Base-by-base conservation (phyloP, 192 early-diverging fungal genomes). In the Coemansia sp. region DNA sequence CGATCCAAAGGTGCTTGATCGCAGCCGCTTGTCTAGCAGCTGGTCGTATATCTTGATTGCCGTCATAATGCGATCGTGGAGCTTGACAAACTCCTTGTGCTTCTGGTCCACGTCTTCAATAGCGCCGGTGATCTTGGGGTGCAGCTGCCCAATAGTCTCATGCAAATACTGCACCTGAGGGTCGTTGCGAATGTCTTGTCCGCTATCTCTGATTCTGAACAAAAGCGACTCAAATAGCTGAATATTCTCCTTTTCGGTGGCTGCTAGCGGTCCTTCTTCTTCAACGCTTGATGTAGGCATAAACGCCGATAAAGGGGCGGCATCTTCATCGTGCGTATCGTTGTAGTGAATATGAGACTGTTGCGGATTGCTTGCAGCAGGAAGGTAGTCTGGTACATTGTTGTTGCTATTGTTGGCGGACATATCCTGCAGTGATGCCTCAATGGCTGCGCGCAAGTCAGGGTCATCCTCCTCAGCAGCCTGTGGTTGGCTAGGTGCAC, bases 31-130 rank as follows among this genome's bases (percentile, higher is more conserved):
- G 52, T 94, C 88, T 50, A 98, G 65, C 42, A 98, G 65, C 45
- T 84, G 83, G 68, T 98, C 94, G 51, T 97, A 98, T 19, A 87
- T 82, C 61, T 84, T 87, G 13, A 91, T 81, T 16, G 91, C 94
- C 15, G 82, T 82, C 26, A 86, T 73, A 20, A 98, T 80, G 58
- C 93, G 91, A 42, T 90, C 87, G 54, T 92, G 87, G 45, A 94
- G 72, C 21, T 92, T 87, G 39, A 86, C 81, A 48, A 91, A 85
- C 43, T 83, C 69, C 56, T 79, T 83, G 65, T 96, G 94, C 61
- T 92, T 94, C 45, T 81, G 75, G 28, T 81, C 86, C 3, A 90
- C 84, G 21, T 86, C 86, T 16, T 89, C 86, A 16, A 96, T 70
- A 23, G 75, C 86, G 28, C 81, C 80, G 6, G 85, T 78, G 8